These are phyloP conservation scores for Fomitiporia mediterranea DNA, from an alignment of 1,284 basidiomycete genomes.

Conservation along the genomic window DNA sequence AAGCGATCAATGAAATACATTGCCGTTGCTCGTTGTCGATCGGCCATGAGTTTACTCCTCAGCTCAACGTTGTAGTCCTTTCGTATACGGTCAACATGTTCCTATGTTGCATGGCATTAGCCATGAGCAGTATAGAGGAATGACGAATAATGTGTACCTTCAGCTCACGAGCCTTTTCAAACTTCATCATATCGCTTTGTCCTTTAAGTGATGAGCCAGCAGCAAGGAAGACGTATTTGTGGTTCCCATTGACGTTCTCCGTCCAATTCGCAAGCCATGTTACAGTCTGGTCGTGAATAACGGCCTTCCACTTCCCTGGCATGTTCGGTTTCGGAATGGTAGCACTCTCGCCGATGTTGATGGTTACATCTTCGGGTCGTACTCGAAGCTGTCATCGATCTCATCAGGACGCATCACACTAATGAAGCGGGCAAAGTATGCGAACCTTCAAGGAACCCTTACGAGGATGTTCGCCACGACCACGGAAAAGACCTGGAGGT, in stretches of 20 bases:
- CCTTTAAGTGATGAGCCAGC: conserved; percentile 94
- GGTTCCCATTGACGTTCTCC: conserved; percentile 88
- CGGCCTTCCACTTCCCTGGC: conserved; percentile 80
- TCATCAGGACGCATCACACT: conserved; percentile 2
- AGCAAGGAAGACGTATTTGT: conserved; percentile 95
- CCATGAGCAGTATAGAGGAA: not conserved
- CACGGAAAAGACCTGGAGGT: conserved; percentile 95
- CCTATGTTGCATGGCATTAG: conserved; percentile 41
- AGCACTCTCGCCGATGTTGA: conserved; percentile 82
- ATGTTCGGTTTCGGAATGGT: conserved; percentile 81
- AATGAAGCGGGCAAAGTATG: conserved; percentile 6
- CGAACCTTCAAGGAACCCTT: conserved; percentile 92
- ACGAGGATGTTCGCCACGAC: conserved; percentile 97
- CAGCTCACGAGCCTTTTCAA: conserved; percentile 92
- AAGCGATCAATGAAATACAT: conserved; percentile 97
- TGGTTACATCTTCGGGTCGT: conserved; percentile 86
- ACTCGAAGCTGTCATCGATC: conserved; percentile 69
- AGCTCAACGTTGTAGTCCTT: conserved; percentile 82
- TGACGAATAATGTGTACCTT: conserved; percentile 52
- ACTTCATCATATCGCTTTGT: conserved; percentile 93
- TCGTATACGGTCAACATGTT: conserved; percentile 86
- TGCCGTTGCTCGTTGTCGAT: conserved; percentile 90
- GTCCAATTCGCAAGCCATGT: conserved; percentile 99
- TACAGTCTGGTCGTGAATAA: conserved; percentile 89
- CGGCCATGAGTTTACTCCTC: conserved; percentile 86